Conservation (phyloP, 2,329 filamentous ascomycete genomes). For the Aschersonia sp. region DNA sequence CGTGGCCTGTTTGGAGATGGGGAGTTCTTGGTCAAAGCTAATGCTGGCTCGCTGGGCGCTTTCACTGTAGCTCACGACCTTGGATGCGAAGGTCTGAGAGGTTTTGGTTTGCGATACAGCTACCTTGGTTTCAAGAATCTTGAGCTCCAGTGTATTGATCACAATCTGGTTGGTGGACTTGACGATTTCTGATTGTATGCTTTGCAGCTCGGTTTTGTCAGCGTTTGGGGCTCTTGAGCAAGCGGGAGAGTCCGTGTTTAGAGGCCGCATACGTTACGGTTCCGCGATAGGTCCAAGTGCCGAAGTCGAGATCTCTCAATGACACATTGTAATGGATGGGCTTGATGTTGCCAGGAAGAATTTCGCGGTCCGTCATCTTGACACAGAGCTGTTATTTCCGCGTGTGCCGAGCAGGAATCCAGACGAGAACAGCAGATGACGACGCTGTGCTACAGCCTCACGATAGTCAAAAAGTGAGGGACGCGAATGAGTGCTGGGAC, state of each 20-base stretch:
- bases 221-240: slow-evolving; percentile 1
- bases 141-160: slow-evolving; percentile 76
- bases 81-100: slow-evolving; percentile 42
- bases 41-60: slow-evolving; percentile 75
- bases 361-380: slow-evolving; percentile 44
- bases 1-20: slow-evolving; percentile 48
- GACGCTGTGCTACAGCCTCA: too few species aligned
- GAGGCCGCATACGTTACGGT: slow-evolving; percentile 39
- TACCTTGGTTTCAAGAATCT: slow-evolving; percentile 53
- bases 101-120: slow-evolving; percentile 41
- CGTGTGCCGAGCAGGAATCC: slow-evolving; percentile 18
- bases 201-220: slow-evolving; percentile 13
- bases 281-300: slow-evolving; percentile 65
- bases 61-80: slow-evolving; percentile 64
- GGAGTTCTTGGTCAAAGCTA: slow-evolving; percentile 57
- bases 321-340: slow-evolving; percentile 77
- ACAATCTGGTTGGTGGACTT: slow-evolving; percentile 63
- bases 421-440: too few species aligned
- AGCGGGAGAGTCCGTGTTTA: not conserved
- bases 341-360: slow-evolving; percentile 53
- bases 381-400: slow-evolving; percentile 1
- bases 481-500: not conserved
- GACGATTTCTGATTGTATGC: slow-evolving; percentile 61
- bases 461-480: not conserved
- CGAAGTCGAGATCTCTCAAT: slow-evolving; percentile 69